Evolutionary conservation across 148 eudicot genomes (phyloP).

Genomic region (Fallopia convolvulus): DNA sequence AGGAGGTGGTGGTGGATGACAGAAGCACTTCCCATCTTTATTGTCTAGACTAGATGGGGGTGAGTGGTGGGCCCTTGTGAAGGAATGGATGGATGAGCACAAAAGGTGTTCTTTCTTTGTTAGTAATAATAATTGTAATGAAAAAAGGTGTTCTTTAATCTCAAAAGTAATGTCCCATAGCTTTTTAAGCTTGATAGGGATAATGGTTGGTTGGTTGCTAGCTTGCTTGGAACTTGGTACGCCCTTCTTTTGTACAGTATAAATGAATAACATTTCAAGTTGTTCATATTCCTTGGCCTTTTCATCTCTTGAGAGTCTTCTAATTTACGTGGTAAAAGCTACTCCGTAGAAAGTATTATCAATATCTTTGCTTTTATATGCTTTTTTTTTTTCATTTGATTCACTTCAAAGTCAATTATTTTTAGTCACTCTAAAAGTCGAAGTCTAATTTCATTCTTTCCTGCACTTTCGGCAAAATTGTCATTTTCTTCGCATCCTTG

Average conservation of each 20-base stretch:
- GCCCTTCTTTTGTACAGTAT: not conserved
- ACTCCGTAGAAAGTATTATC: not conserved
- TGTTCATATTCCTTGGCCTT: not conserved
- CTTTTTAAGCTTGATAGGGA: not conserved
- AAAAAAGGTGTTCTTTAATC: not conserved
- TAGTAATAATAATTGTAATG: not conserved
- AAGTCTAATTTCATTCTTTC: not conserved
- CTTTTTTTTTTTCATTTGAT: not conserved
- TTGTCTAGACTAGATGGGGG: not conserved
- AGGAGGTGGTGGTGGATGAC: not conserved
- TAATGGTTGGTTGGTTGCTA: not conserved
- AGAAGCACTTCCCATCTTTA: not conserved
- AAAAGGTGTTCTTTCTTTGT: slow-evolving; percentile 11
- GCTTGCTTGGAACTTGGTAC: not conserved
- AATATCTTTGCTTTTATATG: not conserved
- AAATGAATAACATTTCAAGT: not conserved
- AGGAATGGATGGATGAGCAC: slow-evolving; percentile 1
- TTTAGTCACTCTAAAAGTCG: not conserved
- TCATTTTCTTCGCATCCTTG: not conserved
- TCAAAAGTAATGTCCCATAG: not conserved
- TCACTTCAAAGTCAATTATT: no score
- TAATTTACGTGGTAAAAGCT: not conserved
- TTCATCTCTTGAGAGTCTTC: not conserved
- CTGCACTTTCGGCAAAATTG: not conserved
- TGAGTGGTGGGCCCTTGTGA: not conserved